Evolutionary conservation across 805 yeast species (phyloP), one percentile per base, ranked within the genome.

Genomic region (Zygoascus flipseniorum): DNA sequence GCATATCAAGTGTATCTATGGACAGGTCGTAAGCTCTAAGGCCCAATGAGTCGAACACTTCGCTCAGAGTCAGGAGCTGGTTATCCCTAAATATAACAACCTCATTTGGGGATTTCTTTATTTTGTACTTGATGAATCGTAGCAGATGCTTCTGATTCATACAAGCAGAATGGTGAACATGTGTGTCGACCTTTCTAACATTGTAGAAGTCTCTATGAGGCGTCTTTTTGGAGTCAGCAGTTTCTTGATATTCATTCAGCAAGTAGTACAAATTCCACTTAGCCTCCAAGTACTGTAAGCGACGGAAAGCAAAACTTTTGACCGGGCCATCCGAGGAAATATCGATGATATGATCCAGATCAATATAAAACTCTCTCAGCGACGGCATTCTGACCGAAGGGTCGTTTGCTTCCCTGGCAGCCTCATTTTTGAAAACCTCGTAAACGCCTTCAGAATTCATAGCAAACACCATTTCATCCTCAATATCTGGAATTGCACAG

Each of bases 191-290:
- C 68, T 92, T 92, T 72, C 98, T 81, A 45, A 89, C 96, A 64
- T 92, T 92, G 72, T 92, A 92, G 66, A 92, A 93, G 69, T 92
- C 99, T 69, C 99, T 82, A 68, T 93, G 99, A 4, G 98, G 98
- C 60, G 90, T 90, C 56, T 82, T 80, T 70, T 93, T 93, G 9
- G 95, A 84, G 58, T 87, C 93, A 16, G 90, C 82, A 18, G 85
- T 85, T 68, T 93, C 99, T 65, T 89, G 93, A 66, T 87, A 90
- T 65, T 92, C 98, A 66, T 93, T 93, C 61, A 92, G 74, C 56
- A 93, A 70, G 56, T 81, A 80, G 72, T 92, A 93, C 70, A 93
- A 70, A 68, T 90, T 89, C 98, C 98, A 93, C 66, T 90, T 88
- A 28, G 98, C 97, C 68, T 93, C 99, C 52, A 93, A 75, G 65